Percentiles rank a stretch among this genome's conserved stretches.
phyloP scores from a whole-genome alignment of 176 grass and related monocot species.

The Oryza longistaminata region DNA sequence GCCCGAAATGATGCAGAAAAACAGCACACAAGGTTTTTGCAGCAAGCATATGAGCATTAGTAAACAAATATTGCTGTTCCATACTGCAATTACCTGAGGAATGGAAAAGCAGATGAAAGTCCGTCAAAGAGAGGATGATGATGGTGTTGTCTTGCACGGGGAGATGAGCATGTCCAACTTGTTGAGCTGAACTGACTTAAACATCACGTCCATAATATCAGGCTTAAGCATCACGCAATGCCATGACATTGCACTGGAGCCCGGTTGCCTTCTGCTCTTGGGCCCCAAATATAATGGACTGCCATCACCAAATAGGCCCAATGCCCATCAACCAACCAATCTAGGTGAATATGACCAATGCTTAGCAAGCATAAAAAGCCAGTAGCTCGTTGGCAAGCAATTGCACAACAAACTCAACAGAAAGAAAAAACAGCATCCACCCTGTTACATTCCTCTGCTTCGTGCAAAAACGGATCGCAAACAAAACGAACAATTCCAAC shows the following conservation, averaged over 20 bases:
- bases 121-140: constrained; percentile 2
- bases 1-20: neutral
- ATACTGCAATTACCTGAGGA: constrained; percentile 18
- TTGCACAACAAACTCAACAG: neutral
- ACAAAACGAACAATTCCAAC: constrained; percentile 7
- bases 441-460: constrained; percentile 21
- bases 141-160: neutral
- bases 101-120: neutral
- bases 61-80: neutral
- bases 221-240: neutral
- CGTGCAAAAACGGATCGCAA: neutral
- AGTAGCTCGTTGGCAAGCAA: neutral
- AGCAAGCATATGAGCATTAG: neutral
- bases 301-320: neutral
- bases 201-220: neutral
- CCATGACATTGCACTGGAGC: neutral
- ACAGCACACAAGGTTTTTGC: neutral
- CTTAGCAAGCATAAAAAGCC: neutral
- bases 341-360: neutral
- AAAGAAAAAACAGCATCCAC: constrained; percentile 11
- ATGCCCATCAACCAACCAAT: neutral
- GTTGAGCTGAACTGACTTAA: neutral
- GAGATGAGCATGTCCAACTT: neutral
- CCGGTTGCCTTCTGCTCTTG: neutral
- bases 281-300: neutral